Evolutionary conservation across 192 early-diverging fungal genomes (phyloP), one percentile per base, ranked within the genome.

Genomic region (Coemansia sp.): DNA sequence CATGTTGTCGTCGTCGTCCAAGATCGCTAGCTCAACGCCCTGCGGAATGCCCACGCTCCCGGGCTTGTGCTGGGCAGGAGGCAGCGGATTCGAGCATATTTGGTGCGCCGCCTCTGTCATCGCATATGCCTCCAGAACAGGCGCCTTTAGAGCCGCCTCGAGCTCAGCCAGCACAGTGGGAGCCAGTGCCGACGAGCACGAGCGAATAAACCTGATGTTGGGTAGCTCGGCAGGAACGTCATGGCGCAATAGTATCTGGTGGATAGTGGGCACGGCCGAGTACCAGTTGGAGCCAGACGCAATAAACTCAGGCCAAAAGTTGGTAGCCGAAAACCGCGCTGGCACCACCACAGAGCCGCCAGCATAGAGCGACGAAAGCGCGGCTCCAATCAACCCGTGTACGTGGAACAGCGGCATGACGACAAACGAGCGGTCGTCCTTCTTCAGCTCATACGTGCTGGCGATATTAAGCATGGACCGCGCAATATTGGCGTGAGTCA

Each of bases 21-120:
- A 70, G 24, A 93, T 91, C 4, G 76, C 71, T 8, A 94, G 74
- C 66, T 91, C 88, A 15, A 94, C 91, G 59, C 92, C 92, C 68
- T 89, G 89, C 11, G 87, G 88, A 9, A 89, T 32, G 8, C 94
- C 94, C 9, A 93, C 92, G 31, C 91, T 91, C 24, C 92, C 94
- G 7, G 92, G 84, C 74, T 93, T 94, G 78, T 88, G 87, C 46
- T 62, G 61, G 27, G 81, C 77, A 1, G 86, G 87, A 4, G 91
- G 91, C 36, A 93, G 74, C 46, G 88, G 90, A 61, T 94, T 93
- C 24, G 91, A 90, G 57, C 90, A 91, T 86, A 95, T 91, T 79
- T 94, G 94, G 70, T 95, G 94, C 14, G 92, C 72, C n/a, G 92
- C 92, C 81, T 95, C 94, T 4, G 92, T 92, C 92, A 94, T 93